Evolutionary conservation across 306 rosid genomes (phyloP).

Genomic region (Datisca glomerata): DNA sequence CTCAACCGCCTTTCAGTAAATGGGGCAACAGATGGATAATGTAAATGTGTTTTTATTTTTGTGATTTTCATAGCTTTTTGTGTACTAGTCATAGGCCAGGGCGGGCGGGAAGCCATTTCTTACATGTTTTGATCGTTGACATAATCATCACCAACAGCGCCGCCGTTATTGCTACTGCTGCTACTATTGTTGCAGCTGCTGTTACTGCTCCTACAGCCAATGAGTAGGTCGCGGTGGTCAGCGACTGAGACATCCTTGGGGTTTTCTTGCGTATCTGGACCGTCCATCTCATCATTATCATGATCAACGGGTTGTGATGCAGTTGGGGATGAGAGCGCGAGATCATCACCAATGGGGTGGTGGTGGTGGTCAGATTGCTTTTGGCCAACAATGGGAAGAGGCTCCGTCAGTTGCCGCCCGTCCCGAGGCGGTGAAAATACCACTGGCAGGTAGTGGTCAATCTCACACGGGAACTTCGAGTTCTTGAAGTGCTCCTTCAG

Average conservation of each 20-base stretch:
- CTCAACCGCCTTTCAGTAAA: not conserved
- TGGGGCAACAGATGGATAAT: not conserved
- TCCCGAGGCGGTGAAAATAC: constrained; percentile 78
- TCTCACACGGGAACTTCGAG: constrained; percentile 89
- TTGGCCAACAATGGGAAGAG: constrained; percentile 50
- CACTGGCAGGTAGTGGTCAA: constrained; percentile 72
- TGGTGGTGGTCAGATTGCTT: too few species aligned
- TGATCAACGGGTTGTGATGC: constrained; percentile 1
- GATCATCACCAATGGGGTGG: too few species aligned
- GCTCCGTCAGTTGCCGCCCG: constrained; percentile 59
- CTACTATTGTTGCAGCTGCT: constrained; percentile 14
- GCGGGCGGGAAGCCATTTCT: not conserved
- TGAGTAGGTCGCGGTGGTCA: constrained; percentile 2
- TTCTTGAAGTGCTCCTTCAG: constrained; percentile 92
- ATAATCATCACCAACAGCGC: constrained; percentile 8
- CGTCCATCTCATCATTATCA: constrained; percentile 18
- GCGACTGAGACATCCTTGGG: not conserved
- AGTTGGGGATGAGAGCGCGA: not conserved
- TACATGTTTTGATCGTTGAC: constrained; percentile 5
- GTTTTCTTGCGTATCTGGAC: constrained; percentile 8
- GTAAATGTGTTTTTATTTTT: too few species aligned
- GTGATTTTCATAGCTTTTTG: too few species aligned
- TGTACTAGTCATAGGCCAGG: too few species aligned
- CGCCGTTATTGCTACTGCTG: constrained; percentile 25
- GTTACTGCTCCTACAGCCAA: not conserved